phyloP scores from a whole-genome alignment of 2,329 filamentous ascomycete genomes.

The Neonectria ditissima region DNA sequence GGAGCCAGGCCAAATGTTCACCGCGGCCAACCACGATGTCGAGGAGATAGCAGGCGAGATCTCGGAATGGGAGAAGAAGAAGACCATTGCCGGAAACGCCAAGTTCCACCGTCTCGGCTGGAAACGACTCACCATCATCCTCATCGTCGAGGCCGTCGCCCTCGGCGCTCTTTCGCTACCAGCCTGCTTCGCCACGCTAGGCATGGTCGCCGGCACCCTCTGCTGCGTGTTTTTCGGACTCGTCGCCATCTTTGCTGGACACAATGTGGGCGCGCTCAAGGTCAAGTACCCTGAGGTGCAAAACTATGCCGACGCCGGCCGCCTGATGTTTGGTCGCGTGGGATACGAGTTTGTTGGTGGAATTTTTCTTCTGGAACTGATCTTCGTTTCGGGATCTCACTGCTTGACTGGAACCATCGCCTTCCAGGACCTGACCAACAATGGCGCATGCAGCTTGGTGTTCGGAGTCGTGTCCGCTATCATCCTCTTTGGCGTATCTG shows the following conservation, averaged over 20 bases:
- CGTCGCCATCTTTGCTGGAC: constrained; percentile 23
- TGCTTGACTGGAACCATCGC: constrained; percentile 26
- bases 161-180: constrained; percentile 25
- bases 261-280: constrained; percentile 26
- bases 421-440: constrained; percentile 27
- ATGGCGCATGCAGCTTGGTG: constrained; percentile 19
- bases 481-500: constrained; percentile 24
- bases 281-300: constrained; percentile 28
- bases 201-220: constrained; percentile 14
- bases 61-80: constrained; percentile 30
- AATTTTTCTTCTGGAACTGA: constrained; percentile 23
- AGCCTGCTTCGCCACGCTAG: constrained; percentile 22
- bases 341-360: constrained; percentile 22
- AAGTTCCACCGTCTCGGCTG: constrained; percentile 29
- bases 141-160: constrained; percentile 28
- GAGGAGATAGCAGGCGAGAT: constrained; percentile 26
- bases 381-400: constrained; percentile 26
- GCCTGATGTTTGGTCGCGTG: constrained; percentile 24
- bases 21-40: constrained; percentile 3
- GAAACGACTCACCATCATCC: constrained; percentile 27
- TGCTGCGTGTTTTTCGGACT: constrained; percentile 23
- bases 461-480: constrained; percentile 27
- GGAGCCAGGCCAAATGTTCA: constrained; percentile 18
- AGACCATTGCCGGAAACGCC: constrained; percentile 25
- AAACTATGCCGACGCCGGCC: constrained; percentile 23